Evolutionary conservation across 305 asterid species (phyloP).

Genomic region (Fraxinus greggii): DNA sequence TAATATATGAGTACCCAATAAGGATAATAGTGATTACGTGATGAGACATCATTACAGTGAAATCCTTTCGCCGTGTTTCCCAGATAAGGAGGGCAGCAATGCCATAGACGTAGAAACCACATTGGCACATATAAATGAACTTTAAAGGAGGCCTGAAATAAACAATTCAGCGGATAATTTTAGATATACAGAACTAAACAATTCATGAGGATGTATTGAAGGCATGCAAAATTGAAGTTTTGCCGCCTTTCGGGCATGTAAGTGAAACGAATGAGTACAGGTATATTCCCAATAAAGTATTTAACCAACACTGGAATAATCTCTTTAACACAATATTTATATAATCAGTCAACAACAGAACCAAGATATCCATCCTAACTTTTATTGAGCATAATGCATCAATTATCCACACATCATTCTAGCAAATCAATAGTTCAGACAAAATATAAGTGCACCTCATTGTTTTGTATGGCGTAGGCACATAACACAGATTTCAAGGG

Average conservation of each 20-base stretch:
- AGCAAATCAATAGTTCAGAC: neutral
- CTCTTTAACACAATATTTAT: neutral
- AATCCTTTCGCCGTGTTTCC: slow-evolving; percentile 96
- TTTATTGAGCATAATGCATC: neutral
- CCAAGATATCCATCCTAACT: neutral
- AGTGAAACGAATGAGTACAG: neutral
- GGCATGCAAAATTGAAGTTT: slow-evolving; percentile 12
- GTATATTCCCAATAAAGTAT: slow-evolving; percentile 4
- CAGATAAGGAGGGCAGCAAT: slow-evolving; percentile 77
- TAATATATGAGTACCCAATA: slow-evolving; percentile 62
- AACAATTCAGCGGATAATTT: slow-evolving; percentile 15
- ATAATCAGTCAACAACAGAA: neutral
- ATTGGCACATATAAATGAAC: slow-evolving; percentile 85
- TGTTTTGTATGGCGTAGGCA: neutral
- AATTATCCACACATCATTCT: neutral
- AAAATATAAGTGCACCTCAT: neutral
- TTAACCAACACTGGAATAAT: neutral
- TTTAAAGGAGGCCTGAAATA: slow-evolving; percentile 59
- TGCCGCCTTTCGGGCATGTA: neutral
- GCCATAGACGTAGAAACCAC: slow-evolving; percentile 85
- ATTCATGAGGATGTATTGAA: neutral
- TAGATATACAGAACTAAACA: slow-evolving; percentile 3
- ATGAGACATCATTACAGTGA: slow-evolving; percentile 90
- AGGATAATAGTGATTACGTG: slow-evolving; percentile 80
- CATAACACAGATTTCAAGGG: neutral